Evolutionary conservation across 345 rosid species (phyloP).

Genomic region (Combretum micranthum): DNA sequence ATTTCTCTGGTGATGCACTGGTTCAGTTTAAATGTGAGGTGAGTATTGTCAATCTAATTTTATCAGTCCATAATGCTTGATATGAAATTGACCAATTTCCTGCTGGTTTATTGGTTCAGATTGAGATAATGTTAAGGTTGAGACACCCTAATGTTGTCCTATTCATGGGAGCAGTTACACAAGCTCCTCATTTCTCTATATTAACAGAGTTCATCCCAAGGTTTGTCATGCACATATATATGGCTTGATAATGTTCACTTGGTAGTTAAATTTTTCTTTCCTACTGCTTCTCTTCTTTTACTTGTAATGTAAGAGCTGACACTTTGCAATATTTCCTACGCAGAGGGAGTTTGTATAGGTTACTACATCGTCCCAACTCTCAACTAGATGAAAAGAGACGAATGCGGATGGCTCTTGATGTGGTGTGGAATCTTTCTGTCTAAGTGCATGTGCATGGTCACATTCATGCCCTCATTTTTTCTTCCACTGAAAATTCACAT

Average conservation of each 20-base stretch:
- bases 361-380: constrained; percentile 74
- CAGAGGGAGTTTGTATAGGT: constrained; percentile 95
- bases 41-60: constrained; percentile 19
- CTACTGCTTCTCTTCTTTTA: too few species aligned
- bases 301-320: too few species aligned
- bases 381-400: constrained; percentile 83
- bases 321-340: constrained; percentile 2
- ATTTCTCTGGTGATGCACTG: constrained; percentile 86
- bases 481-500: neutral
- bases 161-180: constrained; percentile 98
- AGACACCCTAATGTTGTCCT: constrained; percentile 98
- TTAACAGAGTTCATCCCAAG: constrained; percentile 97
- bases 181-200: constrained; percentile 83
- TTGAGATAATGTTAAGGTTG: constrained; percentile 88
- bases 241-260: too few species aligned
- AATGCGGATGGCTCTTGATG: constrained; percentile 95
- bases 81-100: constrained; percentile 1
- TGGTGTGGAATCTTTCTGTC: constrained; percentile 30
- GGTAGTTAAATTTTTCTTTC: too few species aligned
- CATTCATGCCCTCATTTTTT: neutral
- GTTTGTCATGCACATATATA: constrained; percentile 18
- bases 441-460: neutral
- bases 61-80: neutral
- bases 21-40: constrained; percentile 89
- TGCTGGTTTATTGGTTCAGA: constrained; percentile 25